Evolutionary conservation across 148 eudicot species (phyloP), one percentile per base, ranked within the genome.

Genomic region (Amaranthus hypochondriacus): DNA sequence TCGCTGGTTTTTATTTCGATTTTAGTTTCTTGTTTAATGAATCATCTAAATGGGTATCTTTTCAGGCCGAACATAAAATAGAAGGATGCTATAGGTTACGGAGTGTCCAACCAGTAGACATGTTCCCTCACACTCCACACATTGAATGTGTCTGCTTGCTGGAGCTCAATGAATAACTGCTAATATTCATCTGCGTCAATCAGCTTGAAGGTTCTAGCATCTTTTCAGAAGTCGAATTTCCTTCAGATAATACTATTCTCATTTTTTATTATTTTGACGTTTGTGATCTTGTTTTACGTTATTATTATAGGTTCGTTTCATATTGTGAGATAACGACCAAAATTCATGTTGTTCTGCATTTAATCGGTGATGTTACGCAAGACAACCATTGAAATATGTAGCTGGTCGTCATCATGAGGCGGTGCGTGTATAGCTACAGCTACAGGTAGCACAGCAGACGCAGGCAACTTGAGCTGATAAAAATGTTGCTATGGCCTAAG

Each of bases 71-170:
- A 39, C 76, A 87, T 68, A 88, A 96, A 7, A 81, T 92, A 68
- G 15, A 83, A 67, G 99, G 99, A 60, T 84, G 94, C 68, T 96
- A 96, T 81, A 85, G 69, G 72, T 80, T 96, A 72, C 80, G 53
- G 77, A 88, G 96, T 60, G 59, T 96, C 59, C 94, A 86, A 71
- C 99, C 99, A 4, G 96, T 96, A 21, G 99, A 96, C 78, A 96
- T 96, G 99, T 96, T 96, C 75, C 99, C 99, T 72, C 97, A 96
- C 80, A 96, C 99, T 66, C 99, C 97, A 65, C 99, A 96, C 77
- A 92, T 92, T 10, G 99, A 96, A 77, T 96, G 99, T 79, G 90
- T 96, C 79, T 96, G 99, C 84, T 78, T 92, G 57, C 76, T 96
- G 72, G 97, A 96, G 75, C 90, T 96, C 58, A 57, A 53, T 15